Conservation (phyloP, 108 stramenopile species). For the Conticribra weissflogii region DNA sequence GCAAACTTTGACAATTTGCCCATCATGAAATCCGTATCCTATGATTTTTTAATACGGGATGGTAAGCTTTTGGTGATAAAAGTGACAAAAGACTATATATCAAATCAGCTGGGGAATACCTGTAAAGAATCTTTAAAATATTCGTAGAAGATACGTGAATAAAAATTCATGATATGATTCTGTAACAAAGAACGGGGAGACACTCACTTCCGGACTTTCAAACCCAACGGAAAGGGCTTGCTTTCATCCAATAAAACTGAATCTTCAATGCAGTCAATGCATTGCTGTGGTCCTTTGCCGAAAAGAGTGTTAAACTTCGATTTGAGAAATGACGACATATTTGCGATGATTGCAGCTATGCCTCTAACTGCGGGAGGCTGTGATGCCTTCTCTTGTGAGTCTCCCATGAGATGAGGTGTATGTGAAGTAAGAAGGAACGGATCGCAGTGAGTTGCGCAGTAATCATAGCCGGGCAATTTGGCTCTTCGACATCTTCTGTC, state of each 20-base stretch:
- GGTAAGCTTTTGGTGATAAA: too few relatives aligned
- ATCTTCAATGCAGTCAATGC: slow-evolving; percentile 46
- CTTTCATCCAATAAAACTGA: slow-evolving; percentile 38
- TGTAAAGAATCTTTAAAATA: slow-evolving; percentile 38
- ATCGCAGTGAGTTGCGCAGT: slow-evolving; percentile 42
- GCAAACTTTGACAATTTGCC: slow-evolving; percentile 38
- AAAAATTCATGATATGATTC: too few relatives aligned
- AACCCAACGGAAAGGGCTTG: slow-evolving; percentile 44
- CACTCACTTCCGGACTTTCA: slow-evolving; percentile 47
- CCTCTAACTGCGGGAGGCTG: too few relatives aligned
- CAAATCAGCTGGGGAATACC: too few relatives aligned
- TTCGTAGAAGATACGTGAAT: too few relatives aligned
- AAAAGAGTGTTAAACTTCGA: slow-evolving; percentile 9
- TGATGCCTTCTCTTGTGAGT: too few relatives aligned
- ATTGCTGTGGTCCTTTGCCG: slow-evolving; percentile 36
- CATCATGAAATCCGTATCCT: slow-evolving; percentile 51
- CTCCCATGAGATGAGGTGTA: too few relatives aligned
- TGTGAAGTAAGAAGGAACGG: slow-evolving; percentile 8
- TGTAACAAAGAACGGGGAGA: too few relatives aligned
- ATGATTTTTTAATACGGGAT: too few relatives aligned
- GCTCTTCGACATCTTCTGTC: slow-evolving; percentile 31
- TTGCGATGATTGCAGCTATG: slow-evolving; percentile 13
- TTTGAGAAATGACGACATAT: slow-evolving; percentile 21
- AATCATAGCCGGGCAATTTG: slow-evolving; percentile 35
- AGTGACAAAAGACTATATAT: too few relatives aligned